Base-by-base conservation (phyloP, 352 stramenopile genomes). In the Phytophthora chlamydospora region DNA sequence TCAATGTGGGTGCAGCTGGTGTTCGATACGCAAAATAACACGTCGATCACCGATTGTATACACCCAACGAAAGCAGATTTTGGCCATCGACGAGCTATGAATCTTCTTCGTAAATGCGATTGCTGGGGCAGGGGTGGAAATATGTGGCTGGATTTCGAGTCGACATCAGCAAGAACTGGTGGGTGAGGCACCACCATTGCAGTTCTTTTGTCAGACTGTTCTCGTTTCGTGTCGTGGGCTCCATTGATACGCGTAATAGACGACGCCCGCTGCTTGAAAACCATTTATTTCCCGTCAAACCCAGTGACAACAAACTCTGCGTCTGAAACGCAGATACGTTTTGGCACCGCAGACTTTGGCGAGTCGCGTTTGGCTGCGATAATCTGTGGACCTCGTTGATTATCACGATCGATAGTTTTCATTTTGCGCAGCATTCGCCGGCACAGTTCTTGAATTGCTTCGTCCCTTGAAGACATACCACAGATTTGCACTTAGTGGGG, bases 221-320 rank as follows among this genome's bases (percentile, higher is more conserved):
- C 40, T 13, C 6, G 16, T 31, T 46, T 31, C 10, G 19, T 12
- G 14, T 6, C 19, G 17, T 46, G 10, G 16, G 6, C 40, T 7
- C 12, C 11, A 16, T 16, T 41, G 14, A 29, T 29, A 24, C 21
- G 21, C 40, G 19, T 31, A 8, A 24, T 29, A 46, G 14, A 13
- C 4, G 40, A 6, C 40, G 17, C 32, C 16, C 66, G 50, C 27
- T 62, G 54, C 41, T 75, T 77, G 51, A 80, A 84, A 39, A 66
- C 78, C 40, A 80, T 78, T 19, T 55, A 70, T 47, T 71, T 75
- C 10, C 75, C 75, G 36, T 85, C 72, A 10, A 52, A 55, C 2
- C 61, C 66, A 19, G 50, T 48, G 21, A 82, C 67, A 27, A 63
- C 45, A 5, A 85, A 21, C 12, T 85, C 68, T 1, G 75, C 67